Conservation (phyloP, 306 rosid genomes). For the Rosa rugosa region DNA sequence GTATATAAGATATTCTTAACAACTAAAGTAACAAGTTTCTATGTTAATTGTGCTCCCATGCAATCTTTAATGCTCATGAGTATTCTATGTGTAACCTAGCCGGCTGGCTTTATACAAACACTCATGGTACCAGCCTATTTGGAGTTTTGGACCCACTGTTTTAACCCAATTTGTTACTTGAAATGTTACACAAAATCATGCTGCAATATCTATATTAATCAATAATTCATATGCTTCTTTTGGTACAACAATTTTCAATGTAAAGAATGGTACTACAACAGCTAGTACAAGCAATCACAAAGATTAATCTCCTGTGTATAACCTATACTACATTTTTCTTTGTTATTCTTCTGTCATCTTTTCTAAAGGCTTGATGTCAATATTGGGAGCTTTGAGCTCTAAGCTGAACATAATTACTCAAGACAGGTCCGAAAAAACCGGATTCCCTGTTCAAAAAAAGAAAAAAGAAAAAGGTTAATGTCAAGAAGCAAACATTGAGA, state of each 20-base stretch:
- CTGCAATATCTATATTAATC: background rate
- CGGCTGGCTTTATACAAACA: too few relatives aligned
- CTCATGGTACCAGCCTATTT: too few relatives aligned
- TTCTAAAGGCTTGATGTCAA: slow-evolving; percentile 1
- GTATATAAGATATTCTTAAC: too few relatives aligned
- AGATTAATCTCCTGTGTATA: slow-evolving; percentile 5
- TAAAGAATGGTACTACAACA: slow-evolving; percentile 9
- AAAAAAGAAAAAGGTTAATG: slow-evolving; percentile 17
- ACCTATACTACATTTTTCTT: slow-evolving; percentile 3
- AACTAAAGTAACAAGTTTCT: too few relatives aligned
- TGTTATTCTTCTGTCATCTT: background rate
- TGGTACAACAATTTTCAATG: background rate
- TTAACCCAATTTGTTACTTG: background rate
- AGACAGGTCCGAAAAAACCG: slow-evolving; percentile 81
- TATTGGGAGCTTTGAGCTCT: background rate
- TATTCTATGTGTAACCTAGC: too few relatives aligned
- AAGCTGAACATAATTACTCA: slow-evolving; percentile 34
- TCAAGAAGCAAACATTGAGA: slow-evolving; percentile 1
- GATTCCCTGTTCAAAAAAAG: slow-evolving; percentile 63
- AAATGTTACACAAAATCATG: background rate
- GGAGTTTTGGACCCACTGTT: too few relatives aligned
- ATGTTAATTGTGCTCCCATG: too few relatives aligned
- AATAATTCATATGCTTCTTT: background rate
- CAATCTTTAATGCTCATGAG: too few relatives aligned
- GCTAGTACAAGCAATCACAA: slow-evolving; percentile 4